phyloP scores from a whole-genome alignment of 768 basidiomycete genomes.

The Naematelia encephala region DNA sequence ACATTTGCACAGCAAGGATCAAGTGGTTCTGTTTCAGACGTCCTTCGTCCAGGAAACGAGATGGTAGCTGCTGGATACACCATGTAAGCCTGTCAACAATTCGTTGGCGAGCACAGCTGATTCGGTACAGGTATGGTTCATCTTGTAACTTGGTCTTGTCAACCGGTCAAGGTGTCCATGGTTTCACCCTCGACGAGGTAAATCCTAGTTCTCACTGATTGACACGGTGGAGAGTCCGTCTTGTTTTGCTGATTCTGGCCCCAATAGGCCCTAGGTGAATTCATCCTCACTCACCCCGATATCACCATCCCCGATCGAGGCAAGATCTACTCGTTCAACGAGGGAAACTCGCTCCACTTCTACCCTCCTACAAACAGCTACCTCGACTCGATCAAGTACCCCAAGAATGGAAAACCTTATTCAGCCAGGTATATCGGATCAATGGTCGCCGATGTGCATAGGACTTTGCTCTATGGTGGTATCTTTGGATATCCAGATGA shows the following conservation, averaged over 20 bases:
- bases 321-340: constrained; percentile 99
- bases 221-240: background rate
- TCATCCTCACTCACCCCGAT: constrained; percentile 96
- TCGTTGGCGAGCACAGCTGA: constrained; percentile 3
- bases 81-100: constrained; percentile 63
- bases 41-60: constrained; percentile 85
- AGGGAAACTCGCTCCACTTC: constrained; percentile 96
- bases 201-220: constrained; percentile 9
- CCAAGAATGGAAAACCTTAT: constrained; percentile 54
- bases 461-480: constrained; percentile 93
- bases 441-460: constrained; percentile 93
- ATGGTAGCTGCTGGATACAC: constrained; percentile 99
- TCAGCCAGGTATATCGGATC: constrained; percentile 75
- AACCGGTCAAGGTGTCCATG: constrained; percentile 93
- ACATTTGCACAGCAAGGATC: constrained; percentile 63
- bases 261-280: constrained; percentile 77
- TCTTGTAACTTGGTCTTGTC: constrained; percentile 94
- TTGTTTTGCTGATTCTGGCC: background rate
- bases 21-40: constrained; percentile 75
- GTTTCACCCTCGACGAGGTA: constrained; percentile 88
- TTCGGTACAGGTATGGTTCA: constrained; percentile 69
- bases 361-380: constrained; percentile 77
- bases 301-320: constrained; percentile 91
- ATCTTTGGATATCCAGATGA: constrained; percentile 98
- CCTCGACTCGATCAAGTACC: constrained; percentile 69